Evolutionary conservation across 164 flowering plant genomes (phyloP), one percentile per base, ranked within the genome.

Genomic region (Magnolia changhungtana): DNA sequence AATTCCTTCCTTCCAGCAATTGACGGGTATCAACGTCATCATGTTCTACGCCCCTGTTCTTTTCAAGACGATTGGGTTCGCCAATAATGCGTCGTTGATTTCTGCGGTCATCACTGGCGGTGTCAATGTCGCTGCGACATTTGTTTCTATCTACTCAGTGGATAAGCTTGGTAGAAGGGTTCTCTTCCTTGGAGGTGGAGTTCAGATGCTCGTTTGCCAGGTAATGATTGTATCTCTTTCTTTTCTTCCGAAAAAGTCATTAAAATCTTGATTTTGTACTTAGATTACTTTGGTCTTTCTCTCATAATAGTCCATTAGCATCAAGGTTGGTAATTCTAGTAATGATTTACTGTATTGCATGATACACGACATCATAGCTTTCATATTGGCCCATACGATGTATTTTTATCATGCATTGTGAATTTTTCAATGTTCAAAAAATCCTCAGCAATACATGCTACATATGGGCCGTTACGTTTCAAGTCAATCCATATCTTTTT

Each of bases 111-210:
- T 82, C 37, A 80, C 79, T 7, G 84, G 84, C 8, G 16, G n/a
- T 4, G 82, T 80, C 69, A 82, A 82, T 68, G 78, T 80, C 20
- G 20, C 71, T 16, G 93, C 92, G 0, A 92, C 97, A 4, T 4
- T 88, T 8, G 90, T 92, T 31, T 90, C 97, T 1, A 90, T 92
- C 24, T 65, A 61, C 24, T 18, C 69, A 4, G 80, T 77, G 29
- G 82, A 82, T 52, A 80, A 27, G 77, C 7, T 31, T 1, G 84
- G 84, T 0, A 69, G 84, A 50, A 75, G 82, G 75, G 10, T 72
- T 7, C 75, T 82, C 23, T 82, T 82, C 79, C 82, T 80, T 8
- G 77, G 63, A 51, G 84, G 84, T 29, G 82, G 84, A 4, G n/a
- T 23, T 65, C 84, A 82, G 58, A 82, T 82, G 84, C 23, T 82